phyloP scores from a whole-genome alignment of 208 protist species.

The Strigomonas culicis region DNA sequence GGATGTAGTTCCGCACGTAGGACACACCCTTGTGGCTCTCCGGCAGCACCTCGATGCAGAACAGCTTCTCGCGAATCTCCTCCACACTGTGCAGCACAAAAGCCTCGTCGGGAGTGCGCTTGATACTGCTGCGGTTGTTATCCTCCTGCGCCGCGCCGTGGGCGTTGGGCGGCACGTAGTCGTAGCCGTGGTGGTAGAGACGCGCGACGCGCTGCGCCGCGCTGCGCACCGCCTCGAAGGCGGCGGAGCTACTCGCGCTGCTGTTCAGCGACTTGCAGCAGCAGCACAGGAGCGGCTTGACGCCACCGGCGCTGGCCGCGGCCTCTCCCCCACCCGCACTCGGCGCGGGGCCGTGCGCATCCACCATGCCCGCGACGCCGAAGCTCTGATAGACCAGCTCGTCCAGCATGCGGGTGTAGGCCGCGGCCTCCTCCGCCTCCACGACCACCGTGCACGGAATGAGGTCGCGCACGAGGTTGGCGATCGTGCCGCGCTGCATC shows the following conservation, averaged over 20 bases:
- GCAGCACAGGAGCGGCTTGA: neutral
- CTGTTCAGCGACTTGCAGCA: neutral
- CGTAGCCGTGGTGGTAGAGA: constrained; percentile 39
- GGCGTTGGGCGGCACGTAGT: constrained; percentile 18
- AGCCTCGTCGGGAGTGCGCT: constrained; percentile 8
- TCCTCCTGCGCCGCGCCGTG: neutral
- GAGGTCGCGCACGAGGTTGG: constrained; percentile 54
- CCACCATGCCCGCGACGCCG: constrained; percentile 27
- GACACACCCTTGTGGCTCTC: constrained; percentile 64
- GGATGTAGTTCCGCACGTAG: constrained; percentile 86
- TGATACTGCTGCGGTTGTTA: neutral
- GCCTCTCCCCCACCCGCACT: neutral
- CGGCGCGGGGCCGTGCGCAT: neutral
- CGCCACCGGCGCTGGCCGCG: neutral
- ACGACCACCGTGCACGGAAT: constrained; percentile 81
- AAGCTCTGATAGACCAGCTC: constrained; percentile 49
- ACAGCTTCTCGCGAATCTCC: constrained; percentile 40
- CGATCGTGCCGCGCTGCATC: constrained; percentile 52
- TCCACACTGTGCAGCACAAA: constrained; percentile 34
- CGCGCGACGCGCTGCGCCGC: constrained; percentile 16
- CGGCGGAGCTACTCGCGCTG: neutral
- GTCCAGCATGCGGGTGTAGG: constrained; percentile 59
- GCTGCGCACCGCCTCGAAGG: neutral
- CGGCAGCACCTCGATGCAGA: constrained; percentile 62
- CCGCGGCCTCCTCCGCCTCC: constrained; percentile 48